phyloP scores from a whole-genome alignment of 2,329 filamentous ascomycete species.

The Ceratocystis papillata region DNA sequence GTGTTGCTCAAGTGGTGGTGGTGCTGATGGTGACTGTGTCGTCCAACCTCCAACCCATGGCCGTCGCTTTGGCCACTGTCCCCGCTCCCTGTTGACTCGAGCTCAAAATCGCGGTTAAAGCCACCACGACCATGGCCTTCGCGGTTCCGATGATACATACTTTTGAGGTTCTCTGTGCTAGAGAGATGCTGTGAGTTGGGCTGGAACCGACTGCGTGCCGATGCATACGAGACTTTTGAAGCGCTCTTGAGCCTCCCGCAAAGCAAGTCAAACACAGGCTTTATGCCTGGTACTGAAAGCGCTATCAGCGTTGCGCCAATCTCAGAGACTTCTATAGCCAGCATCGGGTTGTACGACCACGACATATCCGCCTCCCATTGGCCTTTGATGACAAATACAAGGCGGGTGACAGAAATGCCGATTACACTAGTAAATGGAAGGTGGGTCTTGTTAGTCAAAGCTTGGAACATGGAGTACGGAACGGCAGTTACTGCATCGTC shows the following conservation, averaged over 20 bases:
- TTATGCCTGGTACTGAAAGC: conserved; percentile 41
- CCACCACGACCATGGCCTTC: neutral
- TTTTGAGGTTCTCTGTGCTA: conserved; percentile 25
- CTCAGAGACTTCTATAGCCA: conserved; percentile 41
- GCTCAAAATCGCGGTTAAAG: conserved; percentile 19
- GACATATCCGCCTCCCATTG: conserved; percentile 40
- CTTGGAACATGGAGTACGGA: too few relatives aligned
- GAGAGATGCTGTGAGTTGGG: conserved; percentile 29
- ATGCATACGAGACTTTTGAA: conserved; percentile 25
- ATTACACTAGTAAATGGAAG: conserved; percentile 35
- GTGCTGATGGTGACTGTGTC: neutral
- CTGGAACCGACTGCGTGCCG: conserved; percentile 30
- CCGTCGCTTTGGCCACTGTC: conserved; percentile 11
- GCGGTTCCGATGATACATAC: conserved; percentile 18
- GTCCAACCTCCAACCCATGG: neutral
- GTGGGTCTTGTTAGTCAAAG: too few relatives aligned
- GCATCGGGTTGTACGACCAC: conserved; percentile 42
- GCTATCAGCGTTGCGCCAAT: conserved; percentile 42
- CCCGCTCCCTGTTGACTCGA: conserved; percentile 21
- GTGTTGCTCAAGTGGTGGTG: neutral
- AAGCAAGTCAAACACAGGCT: conserved; percentile 36
- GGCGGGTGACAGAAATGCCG: conserved; percentile 38
- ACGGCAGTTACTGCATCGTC: neutral
- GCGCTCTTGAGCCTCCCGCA: conserved; percentile 28
- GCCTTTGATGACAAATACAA: conserved; percentile 39